phyloP scores from a whole-genome alignment of 2,329 filamentous ascomycete species.

The Fusarium decemcellulare region DNA sequence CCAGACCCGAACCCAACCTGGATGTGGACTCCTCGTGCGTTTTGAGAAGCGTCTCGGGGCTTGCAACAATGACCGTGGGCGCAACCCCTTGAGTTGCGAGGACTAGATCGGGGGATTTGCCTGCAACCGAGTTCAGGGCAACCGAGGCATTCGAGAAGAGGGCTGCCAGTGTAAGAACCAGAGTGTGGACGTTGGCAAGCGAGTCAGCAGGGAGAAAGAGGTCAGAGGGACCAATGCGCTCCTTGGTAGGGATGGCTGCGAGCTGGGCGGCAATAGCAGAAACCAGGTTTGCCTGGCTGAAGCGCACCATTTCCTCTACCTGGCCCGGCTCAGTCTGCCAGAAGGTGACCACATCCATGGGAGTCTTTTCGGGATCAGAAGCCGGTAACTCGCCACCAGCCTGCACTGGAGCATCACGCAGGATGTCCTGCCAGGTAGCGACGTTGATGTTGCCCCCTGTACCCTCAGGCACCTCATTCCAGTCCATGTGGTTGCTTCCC shows the following conservation, averaged over 20 bases:
- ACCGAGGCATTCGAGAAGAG: conserved; percentile 89
- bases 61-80: conserved; percentile 87
- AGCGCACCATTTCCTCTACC: conserved; percentile 81
- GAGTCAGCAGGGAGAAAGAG: conserved; percentile 89
- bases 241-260: conserved; percentile 79
- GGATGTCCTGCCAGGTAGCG: conserved; percentile 92
- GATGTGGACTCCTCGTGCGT: conserved; percentile 74
- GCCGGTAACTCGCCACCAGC: conserved; percentile 75
- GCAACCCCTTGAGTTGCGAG: conserved; percentile 81
- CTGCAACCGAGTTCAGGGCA: conserved; percentile 90
- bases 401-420: conserved; percentile 76
- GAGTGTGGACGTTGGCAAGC: conserved; percentile 83
- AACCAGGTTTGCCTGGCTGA: conserved; percentile 88
- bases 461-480: conserved; percentile 88
- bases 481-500: conserved; percentile 93
- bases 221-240: conserved; percentile 82
- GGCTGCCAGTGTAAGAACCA: conserved; percentile 85
- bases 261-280: conserved; percentile 86
- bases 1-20: conserved; percentile 73
- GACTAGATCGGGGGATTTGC: conserved; percentile 77
- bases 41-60: conserved; percentile 79
- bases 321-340: conserved; percentile 70
- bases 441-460: conserved; percentile 83
- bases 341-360: conserved; percentile 74
- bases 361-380: conserved; percentile 66